Conservation (phyloP, 805 yeast genomes). For the Yamadazyma sp. region DNA sequence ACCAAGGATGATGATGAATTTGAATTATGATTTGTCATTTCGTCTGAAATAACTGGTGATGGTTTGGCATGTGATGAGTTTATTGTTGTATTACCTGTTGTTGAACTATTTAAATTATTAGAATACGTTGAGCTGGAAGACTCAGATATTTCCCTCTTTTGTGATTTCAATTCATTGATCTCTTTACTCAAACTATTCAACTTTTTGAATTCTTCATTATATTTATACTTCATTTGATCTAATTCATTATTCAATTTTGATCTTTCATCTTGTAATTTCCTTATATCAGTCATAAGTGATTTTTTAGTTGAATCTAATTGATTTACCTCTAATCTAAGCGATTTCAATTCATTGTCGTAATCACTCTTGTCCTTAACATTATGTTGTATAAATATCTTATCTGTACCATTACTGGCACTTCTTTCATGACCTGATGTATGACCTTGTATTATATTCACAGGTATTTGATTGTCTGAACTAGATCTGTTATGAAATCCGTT, state of each 20-base stretch:
- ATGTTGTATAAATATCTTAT: no score
- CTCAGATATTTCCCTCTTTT: slow-evolving; percentile 44
- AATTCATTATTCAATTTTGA: slow-evolving; percentile 10
- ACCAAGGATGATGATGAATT: slow-evolving; percentile 18
- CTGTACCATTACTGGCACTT: slow-evolving; percentile 3
- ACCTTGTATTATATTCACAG: slow-evolving; percentile 5
- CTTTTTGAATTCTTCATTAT: slow-evolving; percentile 12
- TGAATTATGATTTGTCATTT: slow-evolving; percentile 4
- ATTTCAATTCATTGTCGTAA: slow-evolving; percentile 8
- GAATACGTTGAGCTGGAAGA: slow-evolving; percentile 17
- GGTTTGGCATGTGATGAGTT: not conserved
- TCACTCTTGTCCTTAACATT: not conserved
- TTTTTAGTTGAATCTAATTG: slow-evolving; percentile 24
- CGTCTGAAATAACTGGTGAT: slow-evolving; percentile 7
- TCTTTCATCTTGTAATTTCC: slow-evolving; percentile 26
- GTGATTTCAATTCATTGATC: slow-evolving; percentile 45
- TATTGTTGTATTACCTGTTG: slow-evolving; percentile 3
- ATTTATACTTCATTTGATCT: slow-evolving; percentile 7
- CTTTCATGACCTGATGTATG: slow-evolving; percentile 1
- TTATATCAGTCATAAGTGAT: slow-evolving; percentile 9
- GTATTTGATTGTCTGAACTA: slow-evolving; percentile 34
- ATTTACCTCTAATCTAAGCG: slow-evolving; percentile 35
- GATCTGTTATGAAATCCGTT: slow-evolving; percentile 38
- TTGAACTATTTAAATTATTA: slow-evolving; percentile 2
- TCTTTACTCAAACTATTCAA: slow-evolving; percentile 40